These are phyloP conservation scores for Poronia punctata DNA, from an alignment of 495 filamentous ascomycete genomes.

Conservation along the genomic window DNA sequence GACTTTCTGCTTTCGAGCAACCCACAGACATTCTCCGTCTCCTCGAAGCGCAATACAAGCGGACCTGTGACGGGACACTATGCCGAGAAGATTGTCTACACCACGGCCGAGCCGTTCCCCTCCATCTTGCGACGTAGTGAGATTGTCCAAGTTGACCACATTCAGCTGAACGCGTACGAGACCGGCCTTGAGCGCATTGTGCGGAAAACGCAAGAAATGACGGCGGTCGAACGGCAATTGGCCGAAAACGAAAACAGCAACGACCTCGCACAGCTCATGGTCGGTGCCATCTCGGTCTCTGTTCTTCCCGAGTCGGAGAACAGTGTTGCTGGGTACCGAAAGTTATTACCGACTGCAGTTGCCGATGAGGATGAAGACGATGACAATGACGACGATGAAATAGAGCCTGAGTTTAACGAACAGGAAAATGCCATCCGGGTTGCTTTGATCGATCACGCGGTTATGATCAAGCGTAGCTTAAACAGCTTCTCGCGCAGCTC, in stretches of 20 bases:
- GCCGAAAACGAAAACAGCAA: constrained; percentile 63
- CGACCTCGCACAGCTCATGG: constrained; percentile 50
- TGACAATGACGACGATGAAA: constrained; percentile 46
- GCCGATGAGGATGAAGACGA: constrained; percentile 23
- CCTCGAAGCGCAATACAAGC: constrained; percentile 56
- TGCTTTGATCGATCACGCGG: constrained; percentile 82
- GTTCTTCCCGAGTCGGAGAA: constrained; percentile 60
- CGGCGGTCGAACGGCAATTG: constrained; percentile 64
- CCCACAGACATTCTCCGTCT: constrained; percentile 66
- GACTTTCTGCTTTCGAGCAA: constrained; percentile 76
- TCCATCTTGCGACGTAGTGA: constrained; percentile 87
- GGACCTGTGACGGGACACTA: constrained; percentile 62
- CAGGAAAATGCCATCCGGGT: constrained; percentile 79
- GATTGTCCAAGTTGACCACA: constrained; percentile 57
- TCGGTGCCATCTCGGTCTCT: constrained; percentile 66
- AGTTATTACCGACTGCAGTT: constrained; percentile 51
- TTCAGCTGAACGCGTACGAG: constrained; percentile 66
- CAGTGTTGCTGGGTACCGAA: constrained; percentile 68
- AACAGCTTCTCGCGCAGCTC: constrained; percentile 58
- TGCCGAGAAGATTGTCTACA: constrained; percentile 82
- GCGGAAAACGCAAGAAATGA: constrained; percentile 82
- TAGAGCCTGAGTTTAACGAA: constrained; percentile 48
- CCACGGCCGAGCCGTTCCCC: constrained; percentile 79
- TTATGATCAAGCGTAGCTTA: constrained; percentile 77
- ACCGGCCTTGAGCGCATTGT: constrained; percentile 87